These are phyloP conservation scores for Fusarium nygamai DNA, from an alignment of 2,329 filamentous ascomycete species.

Conservation along the genomic window DNA sequence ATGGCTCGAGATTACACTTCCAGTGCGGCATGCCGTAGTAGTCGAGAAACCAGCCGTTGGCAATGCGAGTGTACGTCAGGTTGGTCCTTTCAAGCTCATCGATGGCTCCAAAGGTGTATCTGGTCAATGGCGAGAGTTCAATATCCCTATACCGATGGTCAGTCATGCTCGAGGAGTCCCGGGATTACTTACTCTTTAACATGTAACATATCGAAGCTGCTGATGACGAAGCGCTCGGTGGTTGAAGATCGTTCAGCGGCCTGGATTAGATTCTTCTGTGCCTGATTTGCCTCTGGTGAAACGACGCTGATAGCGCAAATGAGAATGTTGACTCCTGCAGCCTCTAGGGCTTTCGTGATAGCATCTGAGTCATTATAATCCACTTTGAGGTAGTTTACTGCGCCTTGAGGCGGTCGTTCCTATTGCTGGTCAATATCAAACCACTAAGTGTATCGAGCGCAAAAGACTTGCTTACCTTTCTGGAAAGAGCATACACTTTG, in stretches of 20 bases:
- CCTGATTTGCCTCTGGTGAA: conserved; percentile 17
- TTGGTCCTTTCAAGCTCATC: conserved; percentile 17
- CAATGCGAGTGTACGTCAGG: conserved; percentile 27
- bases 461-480: background rate
- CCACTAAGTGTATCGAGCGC: rapidly evolving
- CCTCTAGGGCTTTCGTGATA: background rate
- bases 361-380: conserved; percentile 8
- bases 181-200: conserved; percentile 9
- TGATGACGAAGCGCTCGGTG: conserved; percentile 32
- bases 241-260: conserved; percentile 11
- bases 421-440: background rate
- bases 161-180: rapidly evolving
- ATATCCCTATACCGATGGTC: conserved; percentile 17
- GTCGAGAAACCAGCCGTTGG: conserved; percentile 40
- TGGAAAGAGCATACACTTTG: conserved; percentile 22
- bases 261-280: conserved; percentile 31
- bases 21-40: conserved; percentile 42
- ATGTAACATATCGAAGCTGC: conserved; percentile 38
- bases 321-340: conserved; percentile 11
- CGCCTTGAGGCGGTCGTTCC: background rate
- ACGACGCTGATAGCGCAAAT: conserved; percentile 37
- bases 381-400: conserved; percentile 11
- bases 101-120: conserved; percentile 39
- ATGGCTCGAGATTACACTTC: conserved; percentile 33
- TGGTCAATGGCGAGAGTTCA: conserved; percentile 25